These are phyloP conservation scores for Starmerella potacharoeniae DNA, from an alignment of 805 yeast genomes.

Conservation along the genomic window DNA sequence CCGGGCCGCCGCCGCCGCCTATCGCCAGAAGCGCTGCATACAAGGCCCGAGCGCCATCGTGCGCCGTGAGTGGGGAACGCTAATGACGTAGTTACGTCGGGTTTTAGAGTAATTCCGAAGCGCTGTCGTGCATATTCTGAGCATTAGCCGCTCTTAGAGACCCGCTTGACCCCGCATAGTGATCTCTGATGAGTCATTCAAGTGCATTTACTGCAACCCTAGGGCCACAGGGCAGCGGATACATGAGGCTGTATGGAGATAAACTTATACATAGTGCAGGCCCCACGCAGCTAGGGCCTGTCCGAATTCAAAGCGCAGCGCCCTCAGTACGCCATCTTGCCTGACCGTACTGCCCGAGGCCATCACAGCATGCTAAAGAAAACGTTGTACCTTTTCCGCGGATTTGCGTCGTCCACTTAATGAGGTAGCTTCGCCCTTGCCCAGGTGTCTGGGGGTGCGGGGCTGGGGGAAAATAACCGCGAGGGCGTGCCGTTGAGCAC, in stretches of 20 bases:
- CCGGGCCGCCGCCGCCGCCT: too few species aligned
- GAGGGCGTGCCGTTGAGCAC: background rate
- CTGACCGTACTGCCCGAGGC: too few species aligned
- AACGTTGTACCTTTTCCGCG: background rate
- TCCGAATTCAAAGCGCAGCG: too few species aligned
- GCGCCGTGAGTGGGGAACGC: background rate
- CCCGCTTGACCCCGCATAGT: background rate
- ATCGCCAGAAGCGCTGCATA: too few species aligned
- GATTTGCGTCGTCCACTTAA: background rate
- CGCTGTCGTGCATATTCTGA: background rate
- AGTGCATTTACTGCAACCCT: background rate
- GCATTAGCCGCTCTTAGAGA: too few species aligned
- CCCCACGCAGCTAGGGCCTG: too few species aligned
- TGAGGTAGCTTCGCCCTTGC: background rate
- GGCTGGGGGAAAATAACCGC: background rate
- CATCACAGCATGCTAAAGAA: too few species aligned
- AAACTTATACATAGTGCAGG: background rate
- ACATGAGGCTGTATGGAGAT: background rate
- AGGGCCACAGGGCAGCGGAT: background rate
- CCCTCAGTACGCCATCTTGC: too few species aligned
- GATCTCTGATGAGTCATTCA: background rate
- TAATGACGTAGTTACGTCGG: background rate
- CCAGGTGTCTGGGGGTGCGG: background rate
- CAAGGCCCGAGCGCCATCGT: too few species aligned
- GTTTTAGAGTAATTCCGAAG: background rate